Evolutionary conservation across 2,329 filamentous ascomycete genomes (phyloP), one percentile per base, ranked within the genome.

Genomic region (Diaporthe aspalathi): DNA sequence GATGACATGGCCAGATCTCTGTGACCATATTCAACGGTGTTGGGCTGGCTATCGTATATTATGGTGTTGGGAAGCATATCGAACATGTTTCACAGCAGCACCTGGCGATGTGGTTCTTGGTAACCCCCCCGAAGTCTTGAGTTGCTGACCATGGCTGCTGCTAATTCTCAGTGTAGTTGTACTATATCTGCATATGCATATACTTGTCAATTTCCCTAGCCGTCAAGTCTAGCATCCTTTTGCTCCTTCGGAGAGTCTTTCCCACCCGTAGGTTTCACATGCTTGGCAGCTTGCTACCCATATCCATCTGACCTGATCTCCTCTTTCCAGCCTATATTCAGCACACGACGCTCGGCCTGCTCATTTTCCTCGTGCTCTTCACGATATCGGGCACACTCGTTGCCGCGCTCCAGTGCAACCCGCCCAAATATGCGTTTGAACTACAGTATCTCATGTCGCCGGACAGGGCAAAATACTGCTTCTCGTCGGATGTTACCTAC

Each of bases 371-470:
- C 8, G 40, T 56, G 11, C 45, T 73, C 6, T 73, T 73, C n/a
- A 71, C 71, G 20, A 65, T 73, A 38, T 73, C 71, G 29, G 69
- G 69, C 14, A 65, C 52, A 29, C 43, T 66, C 20, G 53, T 68
- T 49, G 63, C 69, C n/a, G 69, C 71, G 22, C 62, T 73, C 32
- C 70, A 72, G 38, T 73, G 72, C 56, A 73, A 69, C 11, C 70
- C 72, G 27, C 72, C 72, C 12, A 73, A 72, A 67, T 73, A 73
- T 53, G 38, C 52, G 16, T 73, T 62, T 54, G n/a, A 73, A 27
- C 35, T 73, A 4, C 5, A 50, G 27, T 73, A 40, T 17, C n/a
- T 73, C 16, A 70, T 73, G 70, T 60, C 66, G 40, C 66, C 72
- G 5, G 72, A 72, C 12, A 45, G 70, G 9, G 43, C 43, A 35